Base-by-base conservation (phyloP, 352 stramenopile genomes). In the Phytophthora sp. region DNA sequence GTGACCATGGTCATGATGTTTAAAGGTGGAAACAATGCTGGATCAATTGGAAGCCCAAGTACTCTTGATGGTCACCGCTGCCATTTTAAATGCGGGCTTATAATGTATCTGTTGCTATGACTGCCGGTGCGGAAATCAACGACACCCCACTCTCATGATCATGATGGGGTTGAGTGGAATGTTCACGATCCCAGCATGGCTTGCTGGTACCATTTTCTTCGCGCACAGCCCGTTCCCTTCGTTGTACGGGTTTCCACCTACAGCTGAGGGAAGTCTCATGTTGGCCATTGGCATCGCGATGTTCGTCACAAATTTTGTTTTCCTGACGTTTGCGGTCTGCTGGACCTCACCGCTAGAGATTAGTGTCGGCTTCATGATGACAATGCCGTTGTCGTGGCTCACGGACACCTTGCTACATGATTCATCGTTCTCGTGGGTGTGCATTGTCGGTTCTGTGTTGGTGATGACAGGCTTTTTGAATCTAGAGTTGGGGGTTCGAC, bases 271-370 rank as follows among this genome's bases (percentile, higher is more conserved):
- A 11, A 39, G 83, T 5, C 44, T 72, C 37, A 46, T 82, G 48
- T 50, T 88, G 13, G 37, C 66, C 0, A 81, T 62, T 23, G 74
- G 64, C 17, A 35, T 51, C 18, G 41, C 74, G 7, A 70, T 73
- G 24, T 67, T 78, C 20, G 42, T 68, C 0, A 77, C 78, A 53
- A 84, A 81, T 44, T 59, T 82, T 15, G 50, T 71, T 4, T 72
- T 87, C 28, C 51, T 80, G 6, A 58, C 83, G 15, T 76, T 71
- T 28, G 76, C 76, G 4, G 46, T 88, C 7, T 75, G 60, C 58
- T 88, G 76, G 79, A 84, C 79, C 23, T 84, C 79, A 18, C 79
- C 76, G 7, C 44, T 88, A 6, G 79, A 88, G 55, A 87, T 74
- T 10, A 88, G 77, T 55, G 77, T 87, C 27, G 75, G 77, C 1